These are phyloP conservation scores for Chenopodium suecicum DNA, from an alignment of 148 eudicot species.

Conservation along the genomic window DNA sequence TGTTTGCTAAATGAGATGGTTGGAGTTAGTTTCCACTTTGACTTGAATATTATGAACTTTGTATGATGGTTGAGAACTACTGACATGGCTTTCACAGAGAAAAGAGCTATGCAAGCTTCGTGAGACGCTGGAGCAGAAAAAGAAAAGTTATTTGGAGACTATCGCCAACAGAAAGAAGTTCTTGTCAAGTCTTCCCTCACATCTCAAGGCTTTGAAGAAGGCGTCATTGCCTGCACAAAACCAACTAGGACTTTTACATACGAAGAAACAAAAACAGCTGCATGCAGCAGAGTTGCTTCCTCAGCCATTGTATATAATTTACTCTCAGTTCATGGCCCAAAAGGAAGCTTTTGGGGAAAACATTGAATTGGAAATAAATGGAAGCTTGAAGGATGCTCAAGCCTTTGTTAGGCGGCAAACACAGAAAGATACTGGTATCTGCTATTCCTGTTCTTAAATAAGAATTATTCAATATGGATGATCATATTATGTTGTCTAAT, in stretches of 20 bases:
- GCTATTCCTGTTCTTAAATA: neutral
- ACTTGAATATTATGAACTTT: neutral
- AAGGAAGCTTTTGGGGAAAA: conserved; percentile 92
- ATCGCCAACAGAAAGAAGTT: conserved; percentile 86
- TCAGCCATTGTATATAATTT: conserved; percentile 86
- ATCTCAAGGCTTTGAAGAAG: conserved; percentile 92
- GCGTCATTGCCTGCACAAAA: conserved; percentile 93
- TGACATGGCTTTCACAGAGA: conserved; percentile 53
- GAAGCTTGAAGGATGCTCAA: conserved; percentile 95
- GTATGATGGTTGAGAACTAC: neutral
- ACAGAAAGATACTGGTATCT: conserved; percentile 60
- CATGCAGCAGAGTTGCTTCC: conserved; percentile 90
- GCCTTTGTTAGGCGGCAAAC: conserved; percentile 78
- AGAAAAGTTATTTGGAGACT: conserved; percentile 71
- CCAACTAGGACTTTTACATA: conserved; percentile 77
- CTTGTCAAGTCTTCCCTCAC: conserved; percentile 92
- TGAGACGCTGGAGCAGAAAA: conserved; percentile 70
- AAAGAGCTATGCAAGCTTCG: conserved; percentile 90
- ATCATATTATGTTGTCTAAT: neutral
- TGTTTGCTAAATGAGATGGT: neutral
- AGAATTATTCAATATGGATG: neutral
- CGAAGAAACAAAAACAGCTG: conserved; percentile 83
- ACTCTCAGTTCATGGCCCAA: conserved; percentile 90
- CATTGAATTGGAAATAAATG: conserved; percentile 77
- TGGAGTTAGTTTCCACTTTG: neutral